These are phyloP conservation scores for Pseudoneurospora amorphoporcata DNA, from an alignment of 495 filamentous ascomycete genomes.

Conservation along the genomic window DNA sequence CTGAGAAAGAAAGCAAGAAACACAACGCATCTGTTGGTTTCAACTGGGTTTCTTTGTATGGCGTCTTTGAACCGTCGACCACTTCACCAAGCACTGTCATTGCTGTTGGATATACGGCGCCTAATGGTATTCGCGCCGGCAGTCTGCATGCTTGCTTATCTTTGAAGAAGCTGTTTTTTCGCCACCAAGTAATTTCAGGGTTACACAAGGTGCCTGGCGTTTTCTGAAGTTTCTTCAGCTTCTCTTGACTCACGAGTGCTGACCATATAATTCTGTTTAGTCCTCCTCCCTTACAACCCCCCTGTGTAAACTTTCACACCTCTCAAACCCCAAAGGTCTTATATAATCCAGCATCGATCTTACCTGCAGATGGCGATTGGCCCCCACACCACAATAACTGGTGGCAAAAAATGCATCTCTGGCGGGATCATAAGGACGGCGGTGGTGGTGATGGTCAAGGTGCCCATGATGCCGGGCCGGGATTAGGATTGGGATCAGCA, in stretches of 20 bases:
- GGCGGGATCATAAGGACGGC: not conserved
- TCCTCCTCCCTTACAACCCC: not conserved
- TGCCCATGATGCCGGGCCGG: not conserved
- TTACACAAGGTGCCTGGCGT: not conserved
- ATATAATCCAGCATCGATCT: not conserved
- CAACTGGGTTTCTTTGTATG: not conserved
- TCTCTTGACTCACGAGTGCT: not conserved
- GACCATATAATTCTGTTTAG: not conserved
- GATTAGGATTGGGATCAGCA: not conserved
- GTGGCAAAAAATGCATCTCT: not conserved
- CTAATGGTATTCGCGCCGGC: conserved; percentile 4
- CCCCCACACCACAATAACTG: not conserved
- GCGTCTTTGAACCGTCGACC: not conserved
- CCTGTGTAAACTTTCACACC: not conserved
- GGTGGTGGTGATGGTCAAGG: not conserved
- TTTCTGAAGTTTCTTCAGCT: not conserved
- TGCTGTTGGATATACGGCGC: conserved; percentile 1
- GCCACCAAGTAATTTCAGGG: not conserved
- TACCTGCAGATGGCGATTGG: not conserved
- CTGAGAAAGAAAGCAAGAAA: not conserved
- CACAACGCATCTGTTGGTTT: not conserved
- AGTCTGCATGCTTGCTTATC: not conserved
- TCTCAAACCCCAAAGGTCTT: not conserved
- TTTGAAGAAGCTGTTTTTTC: conserved; percentile 2
- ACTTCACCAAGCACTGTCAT: not conserved